Conservation (phyloP, 495 filamentous ascomycete genomes). For the Penicillium steckii region DNA sequence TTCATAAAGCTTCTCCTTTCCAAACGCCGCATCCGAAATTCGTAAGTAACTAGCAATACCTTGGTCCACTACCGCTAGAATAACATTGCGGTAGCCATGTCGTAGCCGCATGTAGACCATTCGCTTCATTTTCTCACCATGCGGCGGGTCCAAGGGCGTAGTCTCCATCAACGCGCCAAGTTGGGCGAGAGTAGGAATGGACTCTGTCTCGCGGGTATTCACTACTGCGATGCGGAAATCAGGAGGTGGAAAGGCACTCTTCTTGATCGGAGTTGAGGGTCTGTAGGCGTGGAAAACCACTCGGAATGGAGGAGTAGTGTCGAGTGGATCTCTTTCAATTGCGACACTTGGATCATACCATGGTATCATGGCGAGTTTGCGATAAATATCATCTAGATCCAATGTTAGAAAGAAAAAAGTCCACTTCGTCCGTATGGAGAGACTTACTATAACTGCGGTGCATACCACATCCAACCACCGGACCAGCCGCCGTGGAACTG, state of each 20-base stretch:
- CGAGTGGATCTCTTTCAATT: conserved; percentile 10
- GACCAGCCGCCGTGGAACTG: conserved; percentile 51
- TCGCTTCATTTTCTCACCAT: conserved; percentile 46
- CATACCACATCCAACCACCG: conserved; percentile 70
- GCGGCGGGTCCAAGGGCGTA: conserved; percentile 63
- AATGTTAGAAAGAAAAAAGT: not conserved
- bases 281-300: conserved; percentile 81
- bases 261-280: conserved; percentile 66
- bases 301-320: conserved; percentile 55
- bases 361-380: conserved; percentile 70
- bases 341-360: conserved; percentile 59
- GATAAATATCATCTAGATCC: conserved; percentile 62
- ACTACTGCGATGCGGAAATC: conserved; percentile 83
- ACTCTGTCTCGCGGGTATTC: conserved; percentile 63
- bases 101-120: conserved; percentile 69
- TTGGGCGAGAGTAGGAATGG: conserved; percentile 70
- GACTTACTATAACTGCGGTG: conserved; percentile 69
- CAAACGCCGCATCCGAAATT: conserved; percentile 77
- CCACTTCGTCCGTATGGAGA: no score
- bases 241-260: conserved; percentile 68
- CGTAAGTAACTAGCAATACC: conserved; percentile 86
- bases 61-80: conserved; percentile 85
- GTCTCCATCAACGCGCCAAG: conserved; percentile 66
- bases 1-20: conserved; percentile 68
- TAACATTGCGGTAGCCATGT: conserved; percentile 78